These are phyloP conservation scores for Alloteropsis angusta DNA, from an alignment of 202 grass and related monocot species.

Conservation along the genomic window DNA sequence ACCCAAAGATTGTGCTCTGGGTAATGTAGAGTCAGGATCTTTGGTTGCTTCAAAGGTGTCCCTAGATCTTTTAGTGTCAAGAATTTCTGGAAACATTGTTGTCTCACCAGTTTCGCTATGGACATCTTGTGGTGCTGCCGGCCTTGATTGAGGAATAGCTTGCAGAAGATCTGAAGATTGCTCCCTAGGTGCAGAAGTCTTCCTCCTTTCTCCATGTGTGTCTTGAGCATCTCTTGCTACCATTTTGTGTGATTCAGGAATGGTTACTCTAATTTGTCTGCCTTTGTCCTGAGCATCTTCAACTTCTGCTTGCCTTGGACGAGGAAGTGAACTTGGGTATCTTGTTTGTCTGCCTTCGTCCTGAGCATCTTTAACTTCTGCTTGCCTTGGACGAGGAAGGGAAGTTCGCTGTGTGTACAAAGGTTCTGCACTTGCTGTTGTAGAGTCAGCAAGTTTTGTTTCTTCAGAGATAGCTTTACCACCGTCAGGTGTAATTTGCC, in stretches of 20 bases:
- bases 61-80: neutral
- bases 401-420: neutral
- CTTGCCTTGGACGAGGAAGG: slow-evolving; percentile 4
- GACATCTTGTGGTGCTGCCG: neutral
- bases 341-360: neutral
- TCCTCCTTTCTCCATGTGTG: slow-evolving; percentile 7
- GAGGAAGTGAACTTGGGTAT: neutral
- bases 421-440: neutral
- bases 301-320: neutral
- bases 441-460: neutral
- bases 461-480: neutral
- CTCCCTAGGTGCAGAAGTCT: neutral
- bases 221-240: neutral
- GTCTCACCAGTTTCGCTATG: neutral
- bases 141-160: neutral
- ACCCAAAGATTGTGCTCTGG: neutral
- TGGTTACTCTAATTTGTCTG: neutral
- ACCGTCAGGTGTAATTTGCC: neutral
- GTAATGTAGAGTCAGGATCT: neutral
- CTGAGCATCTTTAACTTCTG: neutral
- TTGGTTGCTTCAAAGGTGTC: slow-evolving; percentile 15
- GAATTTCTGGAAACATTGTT: neutral
- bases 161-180: neutral
- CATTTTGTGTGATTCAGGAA: neutral
- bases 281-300: neutral